Conservation (phyloP, 225 moss, liverwort and hornwort genomes). For the Thuidium tamariscinum region DNA sequence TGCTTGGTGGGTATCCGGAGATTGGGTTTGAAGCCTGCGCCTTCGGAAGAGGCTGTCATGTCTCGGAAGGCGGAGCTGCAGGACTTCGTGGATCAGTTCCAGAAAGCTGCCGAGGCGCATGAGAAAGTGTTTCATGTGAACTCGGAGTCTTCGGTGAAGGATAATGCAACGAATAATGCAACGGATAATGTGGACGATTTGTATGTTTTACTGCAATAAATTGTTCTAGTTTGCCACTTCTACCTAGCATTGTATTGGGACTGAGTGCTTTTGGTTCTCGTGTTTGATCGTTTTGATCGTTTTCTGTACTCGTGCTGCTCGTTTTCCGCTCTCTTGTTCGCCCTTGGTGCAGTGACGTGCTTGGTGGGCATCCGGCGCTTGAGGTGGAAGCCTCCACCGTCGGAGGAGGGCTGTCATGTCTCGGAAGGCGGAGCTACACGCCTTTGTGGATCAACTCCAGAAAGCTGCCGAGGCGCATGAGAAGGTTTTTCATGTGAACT, state of each 20-base stretch:
- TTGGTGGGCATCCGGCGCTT: constrained; percentile 33
- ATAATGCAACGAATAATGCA: background rate
- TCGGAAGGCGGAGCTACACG: constrained; percentile 52
- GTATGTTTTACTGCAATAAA: background rate
- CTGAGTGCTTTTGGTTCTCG: background rate
- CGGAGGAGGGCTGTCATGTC: constrained; percentile 48
- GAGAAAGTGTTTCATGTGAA: constrained; percentile 50
- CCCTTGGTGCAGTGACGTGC: constrained; percentile 25
- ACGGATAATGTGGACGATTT: background rate
- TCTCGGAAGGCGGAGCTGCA: constrained; percentile 66
- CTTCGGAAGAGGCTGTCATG: constrained; percentile 55
- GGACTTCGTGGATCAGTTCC: constrained; percentile 61
- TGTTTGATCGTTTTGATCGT: background rate
- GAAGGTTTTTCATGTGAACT: constrained; percentile 23
- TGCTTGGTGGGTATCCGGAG: constrained; percentile 43
- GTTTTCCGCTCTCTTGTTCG: constrained; percentile 21
- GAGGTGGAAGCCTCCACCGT: constrained; percentile 35
- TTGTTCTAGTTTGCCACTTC: background rate
- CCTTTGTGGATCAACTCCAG: constrained; percentile 54
- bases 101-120: constrained; percentile 72
- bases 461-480: constrained; percentile 62
- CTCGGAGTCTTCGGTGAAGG: constrained; percentile 4
- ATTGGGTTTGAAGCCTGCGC: constrained; percentile 50
- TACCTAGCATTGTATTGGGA: background rate
- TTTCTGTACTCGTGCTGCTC: background rate